These are phyloP conservation scores for Olyra latifolia DNA, from an alignment of 176 grass and related monocot species.

Conservation along the genomic window DNA sequence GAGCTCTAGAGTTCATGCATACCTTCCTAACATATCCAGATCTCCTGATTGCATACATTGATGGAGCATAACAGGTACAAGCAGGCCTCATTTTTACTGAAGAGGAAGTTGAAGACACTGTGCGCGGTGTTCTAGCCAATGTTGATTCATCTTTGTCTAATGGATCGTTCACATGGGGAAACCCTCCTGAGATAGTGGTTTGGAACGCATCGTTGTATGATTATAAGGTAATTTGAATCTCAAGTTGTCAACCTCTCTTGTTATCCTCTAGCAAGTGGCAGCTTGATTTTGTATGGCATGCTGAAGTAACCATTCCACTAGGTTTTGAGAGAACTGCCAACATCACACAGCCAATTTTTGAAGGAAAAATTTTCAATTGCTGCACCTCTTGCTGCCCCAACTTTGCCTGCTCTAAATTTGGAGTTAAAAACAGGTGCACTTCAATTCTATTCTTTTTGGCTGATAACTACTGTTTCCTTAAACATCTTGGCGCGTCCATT, in stretches of 20 bases:
- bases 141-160: slow-evolving; percentile 74
- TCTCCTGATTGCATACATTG: slow-evolving; percentile 43
- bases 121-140: slow-evolving; percentile 48
- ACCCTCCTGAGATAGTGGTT: slow-evolving; percentile 65
- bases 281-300: slow-evolving; percentile 28
- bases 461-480: slow-evolving; percentile 29
- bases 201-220: slow-evolving; percentile 81
- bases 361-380: slow-evolving; percentile 56
- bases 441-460: slow-evolving; percentile 16
- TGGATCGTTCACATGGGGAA: slow-evolving; percentile 58
- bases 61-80: slow-evolving; percentile 73
- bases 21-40: slow-evolving; percentile 34
- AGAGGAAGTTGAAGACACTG: slow-evolving; percentile 75
- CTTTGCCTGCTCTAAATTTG: slow-evolving; percentile 65
- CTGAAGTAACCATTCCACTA: slow-evolving; percentile 47
- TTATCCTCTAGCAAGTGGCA: background rate
- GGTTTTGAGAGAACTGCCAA: slow-evolving; percentile 54
- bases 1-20: slow-evolving; percentile 17
- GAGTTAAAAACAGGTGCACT: slow-evolving; percentile 65
- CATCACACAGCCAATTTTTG: slow-evolving; percentile 57
- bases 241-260: slow-evolving; percentile 2
- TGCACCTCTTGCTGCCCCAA: slow-evolving; percentile 50
- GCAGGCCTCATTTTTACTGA: slow-evolving; percentile 77
- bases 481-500: slow-evolving; percentile 1
- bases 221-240: slow-evolving; percentile 59